These are phyloP conservation scores for Dictyostelium citrinum DNA, from an alignment of 78 protist species.

Conservation along the genomic window DNA sequence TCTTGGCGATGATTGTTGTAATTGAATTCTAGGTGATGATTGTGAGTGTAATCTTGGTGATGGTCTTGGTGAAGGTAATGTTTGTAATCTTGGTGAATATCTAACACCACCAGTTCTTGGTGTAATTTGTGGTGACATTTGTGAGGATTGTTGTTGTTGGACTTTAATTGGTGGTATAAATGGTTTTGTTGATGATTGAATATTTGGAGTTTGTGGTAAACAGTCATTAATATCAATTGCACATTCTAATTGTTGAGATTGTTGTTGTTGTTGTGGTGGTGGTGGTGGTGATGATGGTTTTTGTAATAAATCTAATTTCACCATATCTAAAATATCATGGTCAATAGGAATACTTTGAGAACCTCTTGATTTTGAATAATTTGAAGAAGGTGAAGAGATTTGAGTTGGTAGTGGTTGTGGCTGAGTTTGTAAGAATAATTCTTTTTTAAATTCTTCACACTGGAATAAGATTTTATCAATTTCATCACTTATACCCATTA, in stretches of 20 bases:
- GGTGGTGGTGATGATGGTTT: background rate
- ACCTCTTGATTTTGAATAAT: background rate
- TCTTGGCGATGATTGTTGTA: background rate
- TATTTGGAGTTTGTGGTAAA: background rate
- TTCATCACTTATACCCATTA: slow-evolving; percentile 60
- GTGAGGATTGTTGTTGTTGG: background rate
- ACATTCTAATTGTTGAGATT: background rate
- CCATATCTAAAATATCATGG: slow-evolving; percentile 16
- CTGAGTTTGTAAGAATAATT: background rate
- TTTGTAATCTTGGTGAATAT: background rate
- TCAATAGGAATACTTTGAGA: background rate
- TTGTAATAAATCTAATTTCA: background rate
- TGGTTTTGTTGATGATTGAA: background rate
- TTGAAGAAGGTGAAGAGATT: background rate
- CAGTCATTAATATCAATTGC: background rate
- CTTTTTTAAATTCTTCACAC: slow-evolving; percentile 18
- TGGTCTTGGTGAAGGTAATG: background rate
- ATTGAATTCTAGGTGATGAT: background rate
- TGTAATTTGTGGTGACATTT: background rate
- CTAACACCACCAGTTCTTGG: background rate
- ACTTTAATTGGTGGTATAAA: background rate
- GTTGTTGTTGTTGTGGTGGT: background rate
- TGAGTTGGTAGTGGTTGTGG: background rate
- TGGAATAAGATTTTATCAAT: slow-evolving; percentile 55
- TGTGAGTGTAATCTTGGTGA: background rate